These are phyloP conservation scores for Colletotrichum spinosum DNA, from an alignment of 2,329 filamentous ascomycete genomes.

Conservation along the genomic window DNA sequence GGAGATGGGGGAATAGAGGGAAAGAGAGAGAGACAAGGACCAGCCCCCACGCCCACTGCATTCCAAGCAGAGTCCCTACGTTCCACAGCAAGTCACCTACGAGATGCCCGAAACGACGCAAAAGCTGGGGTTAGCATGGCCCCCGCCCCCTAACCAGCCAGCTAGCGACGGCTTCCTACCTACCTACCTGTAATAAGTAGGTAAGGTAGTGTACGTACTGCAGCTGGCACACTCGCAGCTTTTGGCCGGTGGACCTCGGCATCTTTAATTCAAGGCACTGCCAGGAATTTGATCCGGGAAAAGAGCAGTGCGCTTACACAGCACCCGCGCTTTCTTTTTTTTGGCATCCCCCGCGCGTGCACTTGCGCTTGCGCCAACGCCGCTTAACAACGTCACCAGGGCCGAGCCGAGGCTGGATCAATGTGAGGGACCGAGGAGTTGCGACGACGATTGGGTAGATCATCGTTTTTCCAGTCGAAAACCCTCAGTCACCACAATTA, in stretches of 20 bases:
- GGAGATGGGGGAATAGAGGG: too few species aligned
- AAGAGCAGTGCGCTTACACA: conserved; percentile 7
- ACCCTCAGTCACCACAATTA: too few species aligned
- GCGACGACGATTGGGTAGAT: too few species aligned
- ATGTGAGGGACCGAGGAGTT: too few species aligned
- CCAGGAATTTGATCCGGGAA: conserved; percentile 4
- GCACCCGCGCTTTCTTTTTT: background rate
- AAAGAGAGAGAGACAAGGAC: background rate
- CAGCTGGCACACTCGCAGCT: background rate
- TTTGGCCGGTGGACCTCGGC: conserved; percentile 38
- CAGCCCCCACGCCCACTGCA: background rate
- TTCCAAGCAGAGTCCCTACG: background rate
- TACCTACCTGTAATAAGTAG: background rate
- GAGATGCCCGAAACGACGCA: too few species aligned
- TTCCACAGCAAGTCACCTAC: background rate
- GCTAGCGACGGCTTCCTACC: background rate
- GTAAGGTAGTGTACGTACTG: background rate
- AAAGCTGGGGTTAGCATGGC: too few species aligned
- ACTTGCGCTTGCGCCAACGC: too few species aligned
- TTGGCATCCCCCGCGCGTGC: too few species aligned
- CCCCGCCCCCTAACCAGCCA: too few species aligned
- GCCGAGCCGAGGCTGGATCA: too few species aligned
- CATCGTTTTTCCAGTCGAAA: too few species aligned
- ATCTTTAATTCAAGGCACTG: conserved; percentile 12
- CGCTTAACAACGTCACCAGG: too few species aligned